Evolutionary conservation across 352 stramenopile genomes (phyloP).

Genomic region (Phytophthora quininea): DNA sequence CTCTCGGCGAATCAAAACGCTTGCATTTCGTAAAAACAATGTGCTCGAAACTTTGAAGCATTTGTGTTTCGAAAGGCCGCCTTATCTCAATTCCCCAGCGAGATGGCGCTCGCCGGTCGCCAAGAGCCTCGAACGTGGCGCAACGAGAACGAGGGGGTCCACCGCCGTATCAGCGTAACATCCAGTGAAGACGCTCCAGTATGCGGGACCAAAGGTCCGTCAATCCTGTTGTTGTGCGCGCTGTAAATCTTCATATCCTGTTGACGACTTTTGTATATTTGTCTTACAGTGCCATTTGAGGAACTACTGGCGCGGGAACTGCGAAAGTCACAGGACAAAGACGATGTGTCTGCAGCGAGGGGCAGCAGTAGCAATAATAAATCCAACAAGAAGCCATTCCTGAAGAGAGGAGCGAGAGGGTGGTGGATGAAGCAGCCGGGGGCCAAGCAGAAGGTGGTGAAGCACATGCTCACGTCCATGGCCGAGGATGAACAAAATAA

Average conservation of each 20-base stretch:
- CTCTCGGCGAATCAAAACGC: slow-evolving; percentile 4
- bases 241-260: background rate
- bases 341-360: background rate
- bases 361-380: background rate
- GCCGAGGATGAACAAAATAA: slow-evolving; percentile 30
- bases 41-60: background rate
- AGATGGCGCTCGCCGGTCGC: slow-evolving; percentile 18
- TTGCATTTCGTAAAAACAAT: background rate
- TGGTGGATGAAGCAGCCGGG: slow-evolving; percentile 83
- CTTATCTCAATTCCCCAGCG: slow-evolving; percentile 2
- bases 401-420: slow-evolving; percentile 76
- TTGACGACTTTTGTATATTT: background rate
- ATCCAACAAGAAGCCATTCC: slow-evolving; percentile 57
- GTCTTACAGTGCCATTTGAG: slow-evolving; percentile 63
- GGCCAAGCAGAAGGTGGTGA: slow-evolving; percentile 58
- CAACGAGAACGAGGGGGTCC: slow-evolving; percentile 36
- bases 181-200: slow-evolving; percentile 30
- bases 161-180: slow-evolving; percentile 16
- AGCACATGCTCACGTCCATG: slow-evolving; percentile 66
- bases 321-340: slow-evolving; percentile 38
- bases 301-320: slow-evolving; percentile 70
- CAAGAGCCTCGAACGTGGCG: slow-evolving; percentile 9
- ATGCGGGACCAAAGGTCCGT: slow-evolving; percentile 24
- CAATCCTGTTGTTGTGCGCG: background rate
- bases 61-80: slow-evolving; percentile 7